phyloP scores from a whole-genome alignment of 345 rosid genomes.

The Fremontodendron californicum region DNA sequence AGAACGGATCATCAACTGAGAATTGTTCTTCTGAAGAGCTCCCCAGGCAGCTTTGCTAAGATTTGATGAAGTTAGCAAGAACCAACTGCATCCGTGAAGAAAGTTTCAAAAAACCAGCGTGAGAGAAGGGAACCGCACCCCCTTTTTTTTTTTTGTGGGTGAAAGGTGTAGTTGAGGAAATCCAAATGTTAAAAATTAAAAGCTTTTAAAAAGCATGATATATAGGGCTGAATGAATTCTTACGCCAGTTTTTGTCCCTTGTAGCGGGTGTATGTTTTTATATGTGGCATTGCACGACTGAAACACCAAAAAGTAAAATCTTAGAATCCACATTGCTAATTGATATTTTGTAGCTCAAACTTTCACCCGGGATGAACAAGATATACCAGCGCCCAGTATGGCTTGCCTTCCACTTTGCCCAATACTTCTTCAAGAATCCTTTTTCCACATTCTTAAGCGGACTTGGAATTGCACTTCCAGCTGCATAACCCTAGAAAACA shows the following conservation, averaged over 20 bases:
- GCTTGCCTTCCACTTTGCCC: constrained; percentile 90
- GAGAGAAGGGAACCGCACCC: neutral
- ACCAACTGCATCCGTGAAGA: constrained; percentile 53
- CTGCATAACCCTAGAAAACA: constrained; percentile 76
- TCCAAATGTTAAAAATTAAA: neutral
- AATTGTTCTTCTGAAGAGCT: constrained; percentile 83
- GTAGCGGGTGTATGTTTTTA: constrained; percentile 85
- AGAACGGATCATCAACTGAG: constrained; percentile 94
- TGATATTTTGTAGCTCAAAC: neutral
- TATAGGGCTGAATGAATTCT: constrained; percentile 17
- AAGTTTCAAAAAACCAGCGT: neutral
- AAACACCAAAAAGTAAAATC: constrained; percentile 14
- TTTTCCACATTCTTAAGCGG: constrained; percentile 87
- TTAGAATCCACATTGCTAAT: constrained; percentile 1
- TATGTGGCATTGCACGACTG: constrained; percentile 96
- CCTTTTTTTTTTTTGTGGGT: no score
- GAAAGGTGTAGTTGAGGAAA: neutral
- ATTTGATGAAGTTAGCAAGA: constrained; percentile 82
- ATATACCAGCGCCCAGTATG: constrained; percentile 77
- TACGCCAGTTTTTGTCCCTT: constrained; percentile 84
- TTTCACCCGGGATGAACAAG: constrained; percentile 4
- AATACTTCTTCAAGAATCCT: constrained; percentile 70
- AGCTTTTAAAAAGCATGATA: constrained; percentile 14
- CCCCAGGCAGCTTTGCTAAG: constrained; percentile 99
- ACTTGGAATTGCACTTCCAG: constrained; percentile 87